Evolutionary conservation across 78 protist species (phyloP).

Genomic region (Dictyostelium intermedium): DNA sequence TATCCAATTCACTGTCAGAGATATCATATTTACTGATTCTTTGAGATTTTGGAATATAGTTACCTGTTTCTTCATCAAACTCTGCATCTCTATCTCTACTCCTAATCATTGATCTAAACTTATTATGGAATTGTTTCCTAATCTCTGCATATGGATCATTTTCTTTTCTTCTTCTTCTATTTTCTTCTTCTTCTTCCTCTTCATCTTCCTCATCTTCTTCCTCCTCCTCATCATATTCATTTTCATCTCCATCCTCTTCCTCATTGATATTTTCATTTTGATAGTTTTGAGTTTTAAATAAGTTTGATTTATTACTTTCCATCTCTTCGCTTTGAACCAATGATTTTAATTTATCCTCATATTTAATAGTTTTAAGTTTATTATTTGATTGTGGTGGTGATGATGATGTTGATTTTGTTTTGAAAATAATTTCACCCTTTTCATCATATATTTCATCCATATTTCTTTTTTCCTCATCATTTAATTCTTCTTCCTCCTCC

Average conservation of each 20-base stretch:
- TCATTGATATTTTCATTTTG: background rate
- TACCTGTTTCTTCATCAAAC: slow-evolving; percentile 24
- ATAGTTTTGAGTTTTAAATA: background rate
- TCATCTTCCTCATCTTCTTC: background rate
- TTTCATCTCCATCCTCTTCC: background rate
- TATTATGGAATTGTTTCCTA: slow-evolving; percentile 19
- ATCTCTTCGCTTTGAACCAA: background rate
- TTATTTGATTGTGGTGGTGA: background rate
- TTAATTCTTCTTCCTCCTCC: background rate
- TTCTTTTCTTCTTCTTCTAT: background rate
- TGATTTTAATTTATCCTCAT: background rate
- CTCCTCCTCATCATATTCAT: background rate
- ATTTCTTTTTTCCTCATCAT: background rate
- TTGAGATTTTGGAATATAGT: background rate
- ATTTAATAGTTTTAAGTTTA: background rate
- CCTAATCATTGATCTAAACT: background rate
- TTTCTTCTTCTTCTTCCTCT: background rate
- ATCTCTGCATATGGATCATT: background rate
- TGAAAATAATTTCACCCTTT: background rate
- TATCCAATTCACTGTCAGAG: background rate
- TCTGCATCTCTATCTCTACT: background rate
- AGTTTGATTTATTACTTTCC: background rate
- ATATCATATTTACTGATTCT: background rate
- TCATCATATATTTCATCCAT: background rate
- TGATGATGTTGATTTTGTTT: too few species aligned